Conservation (phyloP, 2,329 filamentous ascomycete genomes). For the Bipolaris victoriae region DNA sequence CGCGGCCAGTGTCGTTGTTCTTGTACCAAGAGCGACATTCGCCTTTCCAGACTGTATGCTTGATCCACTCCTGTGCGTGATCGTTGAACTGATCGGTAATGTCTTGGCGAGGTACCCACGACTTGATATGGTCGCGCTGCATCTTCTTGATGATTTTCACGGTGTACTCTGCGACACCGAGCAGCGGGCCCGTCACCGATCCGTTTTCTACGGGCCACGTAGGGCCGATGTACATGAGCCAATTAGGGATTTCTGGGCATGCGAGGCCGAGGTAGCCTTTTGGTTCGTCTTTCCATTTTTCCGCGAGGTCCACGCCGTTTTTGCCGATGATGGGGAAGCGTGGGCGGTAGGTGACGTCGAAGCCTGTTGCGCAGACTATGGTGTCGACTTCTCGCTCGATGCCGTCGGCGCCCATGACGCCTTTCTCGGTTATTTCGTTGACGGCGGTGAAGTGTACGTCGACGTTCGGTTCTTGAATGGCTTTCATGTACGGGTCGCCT, state of each 20-base stretch:
- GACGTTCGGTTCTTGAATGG: conserved; percentile 58
- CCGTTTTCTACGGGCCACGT: conserved; percentile 56
- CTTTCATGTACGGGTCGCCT: conserved; percentile 59
- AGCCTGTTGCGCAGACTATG: conserved; percentile 55
- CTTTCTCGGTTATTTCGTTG: conserved; percentile 53
- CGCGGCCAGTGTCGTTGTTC: conserved; percentile 48
- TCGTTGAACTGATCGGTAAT: conserved; percentile 53
- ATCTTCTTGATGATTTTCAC: conserved; percentile 55
- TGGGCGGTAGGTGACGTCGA: conserved; percentile 53
- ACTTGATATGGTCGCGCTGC: conserved; percentile 54
- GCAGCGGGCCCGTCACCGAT: conserved; percentile 51
- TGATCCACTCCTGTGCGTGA: conserved; percentile 56
- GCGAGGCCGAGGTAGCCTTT: conserved; percentile 52
- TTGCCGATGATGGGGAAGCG: conserved; percentile 53
- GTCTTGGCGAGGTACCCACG: conserved; percentile 50
- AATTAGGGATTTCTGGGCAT: conserved; percentile 54
- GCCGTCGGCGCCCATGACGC: conserved; percentile 54
- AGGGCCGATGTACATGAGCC: conserved; percentile 51
- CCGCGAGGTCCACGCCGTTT: conserved; percentile 48
- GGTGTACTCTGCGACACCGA: conserved; percentile 49
- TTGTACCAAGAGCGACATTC: conserved; percentile 56
- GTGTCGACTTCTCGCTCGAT: conserved; percentile 51
- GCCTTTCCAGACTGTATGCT: conserved; percentile 58
- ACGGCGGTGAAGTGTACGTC: conserved; percentile 59
- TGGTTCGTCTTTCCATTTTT: conserved; percentile 50